Base-by-base conservation (phyloP, 2,329 filamentous ascomycete genomes). In the Akanthomyces lecanii region DNA sequence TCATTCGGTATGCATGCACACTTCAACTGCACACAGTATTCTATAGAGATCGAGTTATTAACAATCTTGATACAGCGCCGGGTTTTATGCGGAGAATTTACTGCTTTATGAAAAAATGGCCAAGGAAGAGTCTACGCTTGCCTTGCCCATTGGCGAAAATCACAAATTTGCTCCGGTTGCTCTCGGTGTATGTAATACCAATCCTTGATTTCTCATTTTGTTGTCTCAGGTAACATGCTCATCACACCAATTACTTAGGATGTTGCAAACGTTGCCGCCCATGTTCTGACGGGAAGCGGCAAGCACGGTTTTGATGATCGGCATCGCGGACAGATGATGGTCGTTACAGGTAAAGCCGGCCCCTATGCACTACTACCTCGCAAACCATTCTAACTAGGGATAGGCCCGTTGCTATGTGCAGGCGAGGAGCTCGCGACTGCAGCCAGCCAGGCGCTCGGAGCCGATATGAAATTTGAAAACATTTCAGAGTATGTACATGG, bases 41-140 rank as follows among this genome's bases (percentile, higher is more conserved):
- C 47, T 25, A 16, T 50, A 28, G 18, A 33, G 21, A 11, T 4
- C 30, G 16, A 50, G 5, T 4, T 14, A 10, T 14, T 23, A 28
- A 50, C 47, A 21, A 25, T 7, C 14, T 2, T 18, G 10, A 11
- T 28, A 2, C 36, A 80, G 79, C 5, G 78, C 79, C 18, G 79
- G 80, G 3, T 82, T 82, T 66, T 82, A 82, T 65, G 78, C 79
- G 3, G 80, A 82, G 69, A 83, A 82, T 61, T 69, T 82, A n/a
- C 73, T 83, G 2, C 67, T 78, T 1, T 82, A 82, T 65, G 72
- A 77, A 2, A 74, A 74, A 1, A 78, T 82, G 65, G 78, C 77
- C 10, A 72, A 79, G 62, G 70, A 75, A 28, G 77, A 81, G 44
- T 78, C 77, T 0, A 64, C 75, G 2, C 68, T 83, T 16, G 79